These are phyloP conservation scores for Spirogloea muscicola DNA, from an alignment of 139 green algal genomes.

Conservation along the genomic window DNA sequence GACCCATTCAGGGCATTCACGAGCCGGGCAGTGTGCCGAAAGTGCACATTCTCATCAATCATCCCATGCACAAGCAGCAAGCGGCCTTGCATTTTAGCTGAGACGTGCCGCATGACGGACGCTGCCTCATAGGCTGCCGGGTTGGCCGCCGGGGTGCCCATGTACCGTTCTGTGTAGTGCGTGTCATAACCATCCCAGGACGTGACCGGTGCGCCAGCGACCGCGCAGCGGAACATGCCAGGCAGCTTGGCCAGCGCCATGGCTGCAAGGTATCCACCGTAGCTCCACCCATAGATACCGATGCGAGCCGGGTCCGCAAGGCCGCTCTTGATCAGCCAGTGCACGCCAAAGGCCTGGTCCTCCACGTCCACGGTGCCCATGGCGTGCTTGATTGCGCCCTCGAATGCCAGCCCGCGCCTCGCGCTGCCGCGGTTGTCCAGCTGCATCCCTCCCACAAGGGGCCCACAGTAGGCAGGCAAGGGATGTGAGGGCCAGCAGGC, in stretches of 20 bases:
- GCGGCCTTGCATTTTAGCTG: constrained; percentile 25
- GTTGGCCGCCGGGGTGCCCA: constrained; percentile 43
- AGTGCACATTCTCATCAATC: constrained; percentile 59
- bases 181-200: constrained; percentile 57
- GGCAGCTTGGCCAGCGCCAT: constrained; percentile 44
- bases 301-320: constrained; percentile 47
- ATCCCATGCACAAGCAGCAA: constrained; percentile 55
- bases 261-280: constrained; percentile 52
- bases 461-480: no score
- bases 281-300: constrained; percentile 57
- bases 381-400: constrained; percentile 44
- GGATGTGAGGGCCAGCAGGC: no score
- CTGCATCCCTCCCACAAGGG: no score
- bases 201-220: constrained; percentile 53
- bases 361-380: constrained; percentile 50
- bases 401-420: constrained; percentile 46
- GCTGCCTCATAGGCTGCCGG: constrained; percentile 36
- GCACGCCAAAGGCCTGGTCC: constrained; percentile 49
- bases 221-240: constrained; percentile 44
- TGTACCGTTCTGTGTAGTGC: constrained; percentile 59
- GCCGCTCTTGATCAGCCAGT: constrained; percentile 33
- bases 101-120: constrained; percentile 46
- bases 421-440: constrained; percentile 53
- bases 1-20: constrained; percentile 40
- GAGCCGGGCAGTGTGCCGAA: constrained; percentile 47